Base-by-base conservation (phyloP, 768 basidiomycete genomes). In the Cystobasidiopsis lactophilus region DNA sequence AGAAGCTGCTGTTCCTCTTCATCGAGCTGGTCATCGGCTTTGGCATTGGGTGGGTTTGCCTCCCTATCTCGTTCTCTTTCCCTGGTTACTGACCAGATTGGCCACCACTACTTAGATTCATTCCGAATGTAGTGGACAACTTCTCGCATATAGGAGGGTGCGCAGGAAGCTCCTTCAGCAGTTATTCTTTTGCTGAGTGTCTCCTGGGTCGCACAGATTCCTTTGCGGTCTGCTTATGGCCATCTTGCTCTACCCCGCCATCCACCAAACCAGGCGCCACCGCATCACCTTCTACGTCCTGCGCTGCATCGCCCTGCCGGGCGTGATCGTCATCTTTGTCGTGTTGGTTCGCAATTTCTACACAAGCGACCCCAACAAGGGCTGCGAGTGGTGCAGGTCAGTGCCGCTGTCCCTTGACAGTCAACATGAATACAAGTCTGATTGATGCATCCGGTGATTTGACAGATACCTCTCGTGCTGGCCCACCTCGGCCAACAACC, bases 61-160 rank as follows among this genome's bases (percentile, higher is more conserved):
- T 53, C 23, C n/a, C n/a, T n/a, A n/a, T n/a, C n/a, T n/a, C n/a
- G 21, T 10, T 45, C 49, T 29, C 38, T 45, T 41, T 35, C 14
- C 33, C 40, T 40, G 53, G 5, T 31, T 10, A 5, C 24, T 30
- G 16, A 37, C 41, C 2, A 46, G 52, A 26, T 23, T 40, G 26
- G 19, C 26, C 30, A 23, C 51, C 26, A 29, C 11, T 30, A 40
- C 33, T 29, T 19, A 43, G 41, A 7, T 47, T 46, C 58, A 57
- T 60, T 50, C 58, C 66, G 75, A 83, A 78, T 55, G 77, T 93
- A 19, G 19, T 21, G 14, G 91, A 95, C 63, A 95, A 95, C 63
- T 86, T 96, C 56, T 81, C 82, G 3, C 88, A 93, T 67, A 72
- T 91, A 7, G 89, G 89, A 44, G 84, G 84, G 13, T 79, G 85